Evolutionary conservation across 441 rosid genomes (phyloP).

Genomic region (Jatropha podagrica): DNA sequence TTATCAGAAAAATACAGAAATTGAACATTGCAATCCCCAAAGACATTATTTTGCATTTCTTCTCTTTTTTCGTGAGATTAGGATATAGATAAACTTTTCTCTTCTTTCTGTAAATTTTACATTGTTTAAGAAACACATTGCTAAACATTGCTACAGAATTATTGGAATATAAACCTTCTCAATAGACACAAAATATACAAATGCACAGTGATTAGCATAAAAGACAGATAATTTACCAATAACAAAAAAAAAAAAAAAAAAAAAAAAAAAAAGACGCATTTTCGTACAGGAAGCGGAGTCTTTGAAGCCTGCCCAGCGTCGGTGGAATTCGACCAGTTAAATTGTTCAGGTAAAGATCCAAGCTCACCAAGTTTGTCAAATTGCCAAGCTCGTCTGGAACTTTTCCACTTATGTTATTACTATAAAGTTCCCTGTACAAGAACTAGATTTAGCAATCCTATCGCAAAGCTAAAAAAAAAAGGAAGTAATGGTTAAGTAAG

Average conservation of each 20-base stretch:
- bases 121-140: neutral
- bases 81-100: neutral
- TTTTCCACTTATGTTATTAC: slow-evolving; percentile 55
- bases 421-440: slow-evolving; percentile 71
- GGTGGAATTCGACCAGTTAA: slow-evolving; percentile 66
- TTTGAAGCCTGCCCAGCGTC: slow-evolving; percentile 64
- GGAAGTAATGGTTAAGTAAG: neutral
- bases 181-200: neutral
- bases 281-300: slow-evolving; percentile 78
- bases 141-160: too few species aligned
- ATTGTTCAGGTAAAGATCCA: slow-evolving; percentile 82
- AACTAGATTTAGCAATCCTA: slow-evolving; percentile 8
- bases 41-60: neutral
- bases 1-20: too few species aligned
- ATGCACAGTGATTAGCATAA: neutral
- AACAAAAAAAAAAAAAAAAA: neutral
- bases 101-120: too few species aligned
- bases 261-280: neutral
- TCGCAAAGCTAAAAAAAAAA: neutral
- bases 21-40: neutral
- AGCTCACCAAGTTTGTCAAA: slow-evolving; percentile 76
- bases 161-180: neutral
- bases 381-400: slow-evolving; percentile 85
- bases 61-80: neutral
- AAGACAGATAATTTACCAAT: slow-evolving; percentile 3